Evolutionary conservation across 768 basidiomycete genomes (phyloP).

Genomic region (Neoboletus magnificus): DNA sequence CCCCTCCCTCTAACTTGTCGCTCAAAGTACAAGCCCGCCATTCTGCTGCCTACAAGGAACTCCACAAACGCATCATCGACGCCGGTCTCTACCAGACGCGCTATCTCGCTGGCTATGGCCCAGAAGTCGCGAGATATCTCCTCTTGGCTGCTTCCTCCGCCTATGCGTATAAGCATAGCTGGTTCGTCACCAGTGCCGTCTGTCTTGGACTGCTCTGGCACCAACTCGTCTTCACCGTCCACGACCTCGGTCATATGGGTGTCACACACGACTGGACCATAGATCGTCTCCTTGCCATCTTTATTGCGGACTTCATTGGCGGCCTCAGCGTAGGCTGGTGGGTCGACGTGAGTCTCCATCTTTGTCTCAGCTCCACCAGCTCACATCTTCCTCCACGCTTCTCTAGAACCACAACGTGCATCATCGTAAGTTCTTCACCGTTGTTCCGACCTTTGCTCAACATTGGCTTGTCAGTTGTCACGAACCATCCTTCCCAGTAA

Average conservation of each 20-base stretch:
- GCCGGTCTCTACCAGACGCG: conserved; percentile 86
- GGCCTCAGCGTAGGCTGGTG: conserved; percentile 98
- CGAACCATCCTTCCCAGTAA: conserved; percentile 96
- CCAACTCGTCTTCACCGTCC: conserved; percentile 87
- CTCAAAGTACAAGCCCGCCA: conserved; percentile 59
- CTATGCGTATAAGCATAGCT: conserved; percentile 57
- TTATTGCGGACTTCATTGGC: conserved; percentile 83
- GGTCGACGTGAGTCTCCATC: conserved; percentile 74
- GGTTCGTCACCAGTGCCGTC: conserved; percentile 72
- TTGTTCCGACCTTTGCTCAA: not conserved
- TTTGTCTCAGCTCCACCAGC: not conserved
- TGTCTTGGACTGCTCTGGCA: conserved; percentile 92
- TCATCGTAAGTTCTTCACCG: conserved; percentile 63
- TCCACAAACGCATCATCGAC: conserved; percentile 69
- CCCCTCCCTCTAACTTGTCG: conserved; percentile 53
- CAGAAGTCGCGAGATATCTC: conserved; percentile 78
- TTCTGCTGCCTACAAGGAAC: conserved; percentile 73
- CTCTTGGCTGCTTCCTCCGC: conserved; percentile 58
- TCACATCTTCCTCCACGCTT: conserved; percentile 1
- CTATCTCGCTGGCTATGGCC: conserved; percentile 85
- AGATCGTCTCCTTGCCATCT: conserved; percentile 77
- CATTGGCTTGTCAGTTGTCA: conserved; percentile 60
- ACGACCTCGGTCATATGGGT: conserved; percentile 94
- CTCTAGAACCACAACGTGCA: conserved; percentile 90
- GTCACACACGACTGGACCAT: conserved; percentile 83